Evolutionary conservation across 192 early-diverging fungal species (phyloP), one percentile per base, ranked within the genome.

Genomic region (Linnemannia exigua): DNA sequence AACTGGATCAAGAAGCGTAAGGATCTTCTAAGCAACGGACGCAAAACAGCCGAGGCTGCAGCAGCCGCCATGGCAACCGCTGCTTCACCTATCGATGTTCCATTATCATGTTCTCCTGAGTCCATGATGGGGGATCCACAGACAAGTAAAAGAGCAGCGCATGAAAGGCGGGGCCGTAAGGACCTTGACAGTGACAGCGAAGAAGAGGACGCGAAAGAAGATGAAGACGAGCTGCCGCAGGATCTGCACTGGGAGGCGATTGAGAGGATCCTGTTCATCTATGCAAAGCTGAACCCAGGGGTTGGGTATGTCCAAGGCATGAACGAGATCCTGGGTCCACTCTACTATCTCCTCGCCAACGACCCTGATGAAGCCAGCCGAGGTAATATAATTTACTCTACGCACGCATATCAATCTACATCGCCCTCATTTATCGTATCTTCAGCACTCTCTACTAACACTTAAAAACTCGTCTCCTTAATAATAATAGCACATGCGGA

Each of bases 251-350:
- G 92, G 90, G 95, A 96, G 75, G 94, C 92, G 0, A 92, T 96
- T 74, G 94, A 94, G 80, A 87, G 96, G 5, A 91, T 97, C 20
- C 78, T 97, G 77, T 96, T 93, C 71, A 94, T 96, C 41, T 95
- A 94, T 82, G 93, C 94, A 6, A 94, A 95, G 72, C 87, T 96
- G 58, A 96, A 96, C 78, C 94, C 92, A 7, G 96, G 96, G 33
- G 90, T 95, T 17, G 93, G 94, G 3, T 97, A 97, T 78, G 93
- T 95, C n/a, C 96, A 97, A 83, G 96, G 96, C 41, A 96, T 97
- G 96, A 96, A 96, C 82, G 95, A 96, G 80, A 87, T 96, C 54
- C 84, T 96, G 28, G 96, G 92, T 2, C 96, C 96, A 1, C 89
- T 96, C 28, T 97, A 96, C 83, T 96, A 95, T 67, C 92, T 96